A percentile compares a stretch with the other conserved stretches of the same genome.
Evolutionary conservation across 495 filamentous ascomycete species (phyloP).

Genomic region (Annulohypoxylon moriforme): DNA sequence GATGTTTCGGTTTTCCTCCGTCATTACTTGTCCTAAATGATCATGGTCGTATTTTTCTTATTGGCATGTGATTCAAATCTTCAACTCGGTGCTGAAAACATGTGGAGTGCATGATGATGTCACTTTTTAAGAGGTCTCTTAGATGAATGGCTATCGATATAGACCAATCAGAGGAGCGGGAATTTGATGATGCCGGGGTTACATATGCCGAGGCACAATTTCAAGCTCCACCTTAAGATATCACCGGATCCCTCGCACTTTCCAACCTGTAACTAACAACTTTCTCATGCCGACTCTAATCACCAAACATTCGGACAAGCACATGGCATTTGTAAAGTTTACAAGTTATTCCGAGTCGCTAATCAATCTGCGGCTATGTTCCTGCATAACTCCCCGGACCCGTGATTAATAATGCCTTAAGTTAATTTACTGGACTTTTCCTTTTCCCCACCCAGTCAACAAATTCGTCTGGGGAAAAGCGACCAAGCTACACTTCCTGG

Average conservation of each 20-base stretch:
- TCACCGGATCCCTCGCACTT: slow-evolving; percentile 13
- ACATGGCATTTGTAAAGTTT: slow-evolving; percentile 3
- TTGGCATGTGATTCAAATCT: slow-evolving; percentile 34
- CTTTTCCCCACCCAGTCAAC: too few relatives aligned
- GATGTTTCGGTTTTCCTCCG: slow-evolving; percentile 13
- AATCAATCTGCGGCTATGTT: neutral
- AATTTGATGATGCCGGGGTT: slow-evolving; percentile 19
- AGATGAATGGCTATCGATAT: neutral
- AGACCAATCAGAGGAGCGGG: slow-evolving; percentile 20
- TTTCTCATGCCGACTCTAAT: slow-evolving; percentile 11
- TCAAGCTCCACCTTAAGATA: neutral
- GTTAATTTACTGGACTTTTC: neutral
- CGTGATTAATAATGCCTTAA: neutral
- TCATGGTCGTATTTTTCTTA: neutral
- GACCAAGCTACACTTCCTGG: too few relatives aligned
- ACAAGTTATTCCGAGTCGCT: neutral
- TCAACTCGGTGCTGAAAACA: slow-evolving; percentile 29
- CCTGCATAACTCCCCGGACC: neutral
- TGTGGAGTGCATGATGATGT: slow-evolving; percentile 32
- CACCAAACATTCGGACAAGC: slow-evolving; percentile 9
- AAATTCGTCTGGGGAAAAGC: neutral
- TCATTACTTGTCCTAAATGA: slow-evolving; percentile 27
- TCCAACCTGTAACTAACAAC: neutral
- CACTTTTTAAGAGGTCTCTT: slow-evolving; percentile 2
- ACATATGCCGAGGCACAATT: slow-evolving; percentile 31